Evolutionary conservation across 139 green algal species (phyloP).

Genomic region (Micractinium conductrix): DNA sequence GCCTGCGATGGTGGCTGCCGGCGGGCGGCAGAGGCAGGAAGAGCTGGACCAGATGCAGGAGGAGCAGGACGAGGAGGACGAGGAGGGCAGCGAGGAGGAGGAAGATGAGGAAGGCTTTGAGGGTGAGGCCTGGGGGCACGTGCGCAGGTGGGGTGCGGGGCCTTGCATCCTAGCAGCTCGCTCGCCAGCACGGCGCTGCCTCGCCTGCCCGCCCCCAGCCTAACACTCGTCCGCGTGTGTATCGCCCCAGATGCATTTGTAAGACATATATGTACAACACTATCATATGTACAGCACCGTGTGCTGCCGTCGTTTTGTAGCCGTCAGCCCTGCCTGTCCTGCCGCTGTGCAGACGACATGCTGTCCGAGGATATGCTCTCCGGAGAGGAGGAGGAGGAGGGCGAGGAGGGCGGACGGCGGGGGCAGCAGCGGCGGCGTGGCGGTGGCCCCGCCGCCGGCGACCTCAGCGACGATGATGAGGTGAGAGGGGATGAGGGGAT

Average conservation of each 20-base stretch:
- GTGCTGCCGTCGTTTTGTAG: too few species aligned
- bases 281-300: too few species aligned
- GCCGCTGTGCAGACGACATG: conserved; percentile 22
- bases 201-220: too few species aligned
- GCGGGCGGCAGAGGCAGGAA: neutral
- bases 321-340: too few species aligned
- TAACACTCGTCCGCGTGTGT: too few species aligned
- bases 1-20: neutral
- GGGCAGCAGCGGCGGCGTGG: neutral
- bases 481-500: conserved; percentile 18
- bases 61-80: conserved; percentile 28
- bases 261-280: too few species aligned
- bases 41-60: neutral
- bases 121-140: conserved; percentile 16
- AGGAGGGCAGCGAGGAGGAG: conserved; percentile 26
- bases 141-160: too few species aligned
- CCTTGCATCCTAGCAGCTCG: too few species aligned
- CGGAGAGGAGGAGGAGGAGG: conserved; percentile 32
- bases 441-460: neutral
- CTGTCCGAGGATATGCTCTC: conserved; percentile 25
- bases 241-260: too few species aligned
- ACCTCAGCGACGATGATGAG: neutral
- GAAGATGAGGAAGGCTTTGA: conserved; percentile 22
- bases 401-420: neutral
- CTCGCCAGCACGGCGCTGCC: too few species aligned